A percentile compares a stretch with the other conserved stretches of the same genome.
phyloP scores from a whole-genome alignment of 1,284 basidiomycete genomes.

The Cryptococcus sp. region DNA sequence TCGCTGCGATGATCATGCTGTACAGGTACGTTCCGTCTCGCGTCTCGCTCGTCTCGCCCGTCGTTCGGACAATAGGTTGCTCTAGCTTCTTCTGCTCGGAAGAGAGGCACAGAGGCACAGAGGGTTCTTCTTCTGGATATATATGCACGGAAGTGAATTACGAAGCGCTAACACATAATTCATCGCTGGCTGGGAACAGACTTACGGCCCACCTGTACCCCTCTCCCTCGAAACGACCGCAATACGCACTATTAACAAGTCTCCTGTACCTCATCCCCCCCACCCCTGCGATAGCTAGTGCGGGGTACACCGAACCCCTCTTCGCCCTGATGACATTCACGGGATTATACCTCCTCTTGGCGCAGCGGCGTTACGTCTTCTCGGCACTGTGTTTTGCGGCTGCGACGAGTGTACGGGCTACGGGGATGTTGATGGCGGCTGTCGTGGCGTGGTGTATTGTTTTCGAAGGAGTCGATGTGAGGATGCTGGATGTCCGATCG shows the following conservation, averaged over 20 bases:
- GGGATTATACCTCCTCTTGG: slow-evolving; percentile 57
- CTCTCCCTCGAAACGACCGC: slow-evolving; percentile 62
- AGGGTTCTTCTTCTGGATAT: no score
- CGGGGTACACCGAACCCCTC: slow-evolving; percentile 80
- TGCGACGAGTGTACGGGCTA: slow-evolving; percentile 74
- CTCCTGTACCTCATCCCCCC: slow-evolving; percentile 76
- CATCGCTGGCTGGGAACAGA: slow-evolving; percentile 55
- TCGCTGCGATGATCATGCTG: slow-evolving; percentile 59
- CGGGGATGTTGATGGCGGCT: slow-evolving; percentile 73
- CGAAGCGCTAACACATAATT: neutral
- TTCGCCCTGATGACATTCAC: slow-evolving; percentile 77
- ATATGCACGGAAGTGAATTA: no score
- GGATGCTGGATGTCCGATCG: neutral
- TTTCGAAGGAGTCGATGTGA: slow-evolving; percentile 43
- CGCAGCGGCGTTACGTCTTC: slow-evolving; percentile 55
- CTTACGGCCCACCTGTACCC: slow-evolving; percentile 50
- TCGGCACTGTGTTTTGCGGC: slow-evolving; percentile 67
- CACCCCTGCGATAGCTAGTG: slow-evolving; percentile 72
- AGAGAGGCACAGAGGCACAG: no score
- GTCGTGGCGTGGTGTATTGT: slow-evolving; percentile 73
- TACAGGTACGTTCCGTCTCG: slow-evolving; percentile 58
- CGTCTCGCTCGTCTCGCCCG: no score
- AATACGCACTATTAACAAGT: slow-evolving; percentile 64
- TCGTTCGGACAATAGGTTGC: neutral
- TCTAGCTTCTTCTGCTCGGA: no score